Percentiles rank a stretch among this genome's conserved stretches.
Conservation (phyloP, 176 grass and related monocot species). For the Eremochloa ophiuroides region DNA sequence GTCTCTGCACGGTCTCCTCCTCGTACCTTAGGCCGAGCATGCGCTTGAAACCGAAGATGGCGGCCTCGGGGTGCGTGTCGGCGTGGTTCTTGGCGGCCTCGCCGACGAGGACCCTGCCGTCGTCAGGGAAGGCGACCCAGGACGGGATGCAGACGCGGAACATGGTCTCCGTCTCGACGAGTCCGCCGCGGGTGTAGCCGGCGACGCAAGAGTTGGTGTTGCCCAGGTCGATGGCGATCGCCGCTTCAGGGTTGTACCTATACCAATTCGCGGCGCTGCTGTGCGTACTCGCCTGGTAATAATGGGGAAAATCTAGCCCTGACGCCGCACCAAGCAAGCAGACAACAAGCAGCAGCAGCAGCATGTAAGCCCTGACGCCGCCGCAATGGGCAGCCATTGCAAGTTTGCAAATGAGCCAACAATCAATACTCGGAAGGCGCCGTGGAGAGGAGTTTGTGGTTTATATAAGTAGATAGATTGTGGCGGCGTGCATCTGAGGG, state of each 20-base stretch:
- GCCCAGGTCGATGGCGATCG: background rate
- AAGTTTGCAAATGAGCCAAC: too few species aligned
- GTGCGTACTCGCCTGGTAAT: background rate
- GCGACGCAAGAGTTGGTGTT: slow-evolving; percentile 21
- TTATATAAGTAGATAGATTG: background rate
- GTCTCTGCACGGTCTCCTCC: background rate
- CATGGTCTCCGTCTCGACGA: too few species aligned
- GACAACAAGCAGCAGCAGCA: background rate
- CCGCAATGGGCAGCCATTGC: background rate
- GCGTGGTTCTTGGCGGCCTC: background rate
- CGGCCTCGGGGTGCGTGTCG: background rate
- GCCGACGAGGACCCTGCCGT: background rate
- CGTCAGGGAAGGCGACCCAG: background rate
- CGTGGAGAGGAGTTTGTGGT: background rate
- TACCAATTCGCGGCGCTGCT: too few species aligned
- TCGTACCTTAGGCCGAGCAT: background rate
- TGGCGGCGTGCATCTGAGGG: background rate
- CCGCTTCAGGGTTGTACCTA: background rate
- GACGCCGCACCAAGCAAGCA: background rate
- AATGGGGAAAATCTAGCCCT: background rate
- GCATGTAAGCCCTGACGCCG: background rate
- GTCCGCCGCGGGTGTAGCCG: background rate
- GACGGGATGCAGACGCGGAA: slow-evolving; percentile 5
- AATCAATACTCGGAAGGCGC: background rate
- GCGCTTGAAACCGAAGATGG: slow-evolving; percentile 15